phyloP scores from a whole-genome alignment of 441 rosid genomes.

The Viola pubescens region DNA sequence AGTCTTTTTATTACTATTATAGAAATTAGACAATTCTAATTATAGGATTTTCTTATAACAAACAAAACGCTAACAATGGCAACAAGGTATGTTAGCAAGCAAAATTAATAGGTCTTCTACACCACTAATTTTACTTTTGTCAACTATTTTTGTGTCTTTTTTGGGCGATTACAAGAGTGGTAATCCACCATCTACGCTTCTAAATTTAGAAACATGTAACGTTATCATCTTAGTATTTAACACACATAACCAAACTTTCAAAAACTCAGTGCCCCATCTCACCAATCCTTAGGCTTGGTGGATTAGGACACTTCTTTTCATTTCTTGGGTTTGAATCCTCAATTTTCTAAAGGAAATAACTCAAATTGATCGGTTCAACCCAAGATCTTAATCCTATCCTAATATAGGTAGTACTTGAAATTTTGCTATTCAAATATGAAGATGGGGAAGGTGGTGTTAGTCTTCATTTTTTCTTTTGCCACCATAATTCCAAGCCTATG shows the following conservation, averaged over 20 bases:
- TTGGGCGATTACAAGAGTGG: neutral
- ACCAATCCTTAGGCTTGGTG: too few relatives aligned
- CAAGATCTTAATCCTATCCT: conserved; percentile 2
- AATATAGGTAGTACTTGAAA: too few relatives aligned
- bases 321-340: conserved; percentile 15
- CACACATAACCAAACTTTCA: neutral
- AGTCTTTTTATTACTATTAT: too few relatives aligned
- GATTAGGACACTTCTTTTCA: conserved; percentile 2
- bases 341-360: neutral
- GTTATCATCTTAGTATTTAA: neutral
- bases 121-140: neutral
- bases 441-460: conserved; percentile 5
- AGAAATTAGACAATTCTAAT: too few relatives aligned
- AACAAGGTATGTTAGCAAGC: too few relatives aligned
- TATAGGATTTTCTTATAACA: too few relatives aligned
- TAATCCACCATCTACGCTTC: conserved; percentile 10
- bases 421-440: conserved; percentile 6
- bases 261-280: too few relatives aligned
- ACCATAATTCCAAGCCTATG: conserved; percentile 13
- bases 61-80: too few relatives aligned
- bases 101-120: neutral
- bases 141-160: too few relatives aligned
- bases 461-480: conserved; percentile 12
- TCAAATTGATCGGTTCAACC: conserved; percentile 6
- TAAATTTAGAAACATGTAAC: neutral